Conservation (phyloP, 2,329 filamentous ascomycete genomes). For the Phaeophleospora eucalypticola region DNA sequence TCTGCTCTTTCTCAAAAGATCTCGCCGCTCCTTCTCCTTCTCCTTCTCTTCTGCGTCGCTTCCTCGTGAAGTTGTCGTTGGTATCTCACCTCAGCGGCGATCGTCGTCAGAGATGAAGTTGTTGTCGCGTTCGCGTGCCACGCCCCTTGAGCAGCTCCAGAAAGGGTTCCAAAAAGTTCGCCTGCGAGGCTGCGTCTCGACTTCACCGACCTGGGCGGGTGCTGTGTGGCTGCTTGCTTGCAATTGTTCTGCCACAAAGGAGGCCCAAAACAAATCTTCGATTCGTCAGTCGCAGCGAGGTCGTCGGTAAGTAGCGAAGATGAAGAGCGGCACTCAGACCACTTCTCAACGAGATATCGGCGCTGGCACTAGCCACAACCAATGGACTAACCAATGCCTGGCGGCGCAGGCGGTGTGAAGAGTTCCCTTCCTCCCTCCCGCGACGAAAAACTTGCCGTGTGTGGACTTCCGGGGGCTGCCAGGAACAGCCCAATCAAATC, state of each 20-base stretch:
- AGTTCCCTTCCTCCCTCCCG: no score
- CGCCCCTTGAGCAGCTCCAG: background rate
- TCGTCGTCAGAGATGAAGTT: background rate
- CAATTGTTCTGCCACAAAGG: conserved; percentile 6
- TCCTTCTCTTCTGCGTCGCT: background rate
- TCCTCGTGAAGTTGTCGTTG: no score
- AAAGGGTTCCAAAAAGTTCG: background rate
- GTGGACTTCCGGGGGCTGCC: no score
- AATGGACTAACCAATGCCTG: no score
- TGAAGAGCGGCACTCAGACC: no score
- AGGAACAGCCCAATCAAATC: conserved; percentile 8
- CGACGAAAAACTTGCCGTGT: no score
- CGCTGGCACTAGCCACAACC: no score
- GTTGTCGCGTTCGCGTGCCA: background rate
- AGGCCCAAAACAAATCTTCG: background rate
- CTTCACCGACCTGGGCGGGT: background rate
- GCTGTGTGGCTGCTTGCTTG: background rate
- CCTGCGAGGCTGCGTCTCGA: background rate
- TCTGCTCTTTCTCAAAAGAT: background rate
- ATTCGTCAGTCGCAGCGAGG: no score
- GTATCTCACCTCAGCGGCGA: background rate
- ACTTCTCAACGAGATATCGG: no score
- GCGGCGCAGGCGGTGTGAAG: no score
- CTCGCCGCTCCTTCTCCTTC: background rate
- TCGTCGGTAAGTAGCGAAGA: no score